Evolutionary conservation across 805 yeast genomes (phyloP).

Genomic region (Pichia sporocuriosa): DNA sequence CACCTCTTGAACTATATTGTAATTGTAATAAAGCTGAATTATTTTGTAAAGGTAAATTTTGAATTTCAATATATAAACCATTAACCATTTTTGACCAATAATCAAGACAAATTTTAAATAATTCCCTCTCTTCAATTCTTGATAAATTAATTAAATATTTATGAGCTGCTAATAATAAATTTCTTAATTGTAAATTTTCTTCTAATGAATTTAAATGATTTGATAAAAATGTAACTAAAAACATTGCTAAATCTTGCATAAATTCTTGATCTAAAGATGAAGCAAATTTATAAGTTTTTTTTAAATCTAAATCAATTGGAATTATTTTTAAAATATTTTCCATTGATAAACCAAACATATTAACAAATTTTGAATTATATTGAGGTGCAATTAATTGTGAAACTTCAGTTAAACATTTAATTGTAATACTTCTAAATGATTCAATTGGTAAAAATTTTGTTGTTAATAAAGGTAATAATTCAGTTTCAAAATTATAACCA

Average conservation of each 20-base stretch:
- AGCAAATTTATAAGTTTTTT: conserved; percentile 65
- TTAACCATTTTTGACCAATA: conserved; percentile 89
- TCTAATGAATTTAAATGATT: conserved; percentile 68
- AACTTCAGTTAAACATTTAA: conserved; percentile 91
- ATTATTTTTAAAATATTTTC: conserved; percentile 60
- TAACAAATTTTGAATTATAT: conserved; percentile 51
- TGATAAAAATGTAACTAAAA: conserved; percentile 73
- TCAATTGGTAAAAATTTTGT: conserved; percentile 69
- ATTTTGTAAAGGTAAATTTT: conserved; percentile 65
- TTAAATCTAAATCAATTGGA: conserved; percentile 68
- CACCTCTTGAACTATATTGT: conserved; percentile 50
- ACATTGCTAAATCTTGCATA: conserved; percentile 92
- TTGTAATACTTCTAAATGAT: conserved; percentile 75
- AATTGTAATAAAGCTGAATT: conserved; percentile 73
- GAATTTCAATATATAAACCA: conserved; percentile 78
- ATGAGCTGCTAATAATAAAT: conserved; percentile 64
- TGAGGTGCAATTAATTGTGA: conserved; percentile 57
- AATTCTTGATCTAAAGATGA: conserved; percentile 84
- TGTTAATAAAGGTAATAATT: conserved; percentile 63
- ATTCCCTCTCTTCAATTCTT: conserved; percentile 88
- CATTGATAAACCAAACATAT: conserved; percentile 67
- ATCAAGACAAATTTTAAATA: conserved; percentile 91
- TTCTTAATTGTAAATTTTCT: conserved; percentile 40
- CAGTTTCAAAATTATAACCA: conserved; percentile 84
- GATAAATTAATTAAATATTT: conserved; percentile 78